Base-by-base conservation (phyloP, 257 asterid species). In the Solanum sitiens region DNA sequence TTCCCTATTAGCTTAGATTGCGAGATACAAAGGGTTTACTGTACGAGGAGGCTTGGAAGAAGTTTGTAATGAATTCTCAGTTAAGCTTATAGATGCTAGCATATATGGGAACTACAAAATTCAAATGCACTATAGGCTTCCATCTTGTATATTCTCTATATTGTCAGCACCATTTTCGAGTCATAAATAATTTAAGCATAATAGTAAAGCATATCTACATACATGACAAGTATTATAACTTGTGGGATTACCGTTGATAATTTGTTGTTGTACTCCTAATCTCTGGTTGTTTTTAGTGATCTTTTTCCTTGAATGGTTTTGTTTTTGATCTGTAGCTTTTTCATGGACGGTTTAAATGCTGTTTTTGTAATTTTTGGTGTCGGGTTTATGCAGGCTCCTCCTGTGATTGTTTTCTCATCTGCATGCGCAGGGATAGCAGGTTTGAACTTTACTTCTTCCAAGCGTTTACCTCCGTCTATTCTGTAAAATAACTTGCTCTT, bases 371-470 rank as follows among this genome's bases (percentile, higher is more conserved):
- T 32, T 71, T 37, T 82, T 3, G 21, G 14, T 61, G 90, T 61
- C 87, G 84, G 71, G 65, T 88, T 86, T 86, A 80, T 92, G 89
- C 98, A 96, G 98, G 96, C 94, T 21, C 99, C 99, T 61, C 98
- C 98, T 11, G 96, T 95, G 77, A 95, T 96, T 82, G 86, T 96
- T 89, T 94, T 95, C 90, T 96, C 99, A 86, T 94, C 98, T 86
- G 98, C 93, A 59, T 96, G 98, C 93, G 98, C 98, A 74, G 99
- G 99, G 44, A 73, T 96, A 90, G 94, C 95, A 87, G 99, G 98
- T 96, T 70, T 90, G 93, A 74, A 47, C 65, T 86, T 86, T 2
- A 73, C 88, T 74, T 67, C 50, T 63, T 35, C 59, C 40, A 25
- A 89, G 86, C 77, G 44, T 84, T 76, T 73, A n/a, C 42, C 35